A percentile compares a stretch with the other conserved stretches of the same genome.
Evolutionary conservation across 2,329 filamentous ascomycete species (phyloP).

Genomic region (Apiospora pterosperma): DNA sequence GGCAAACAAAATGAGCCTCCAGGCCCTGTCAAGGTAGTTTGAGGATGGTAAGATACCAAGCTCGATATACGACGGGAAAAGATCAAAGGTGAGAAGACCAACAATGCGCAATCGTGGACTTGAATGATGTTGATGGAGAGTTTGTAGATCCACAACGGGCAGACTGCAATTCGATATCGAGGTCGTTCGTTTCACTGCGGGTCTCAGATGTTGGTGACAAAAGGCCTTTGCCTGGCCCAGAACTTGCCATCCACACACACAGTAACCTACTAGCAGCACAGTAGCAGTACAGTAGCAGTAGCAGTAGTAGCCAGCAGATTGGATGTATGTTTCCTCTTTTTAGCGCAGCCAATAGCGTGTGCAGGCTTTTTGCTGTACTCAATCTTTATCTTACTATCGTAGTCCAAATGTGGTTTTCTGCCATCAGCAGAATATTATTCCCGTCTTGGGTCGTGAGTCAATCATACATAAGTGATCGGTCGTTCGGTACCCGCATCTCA

Average conservation of each 20-base stretch:
- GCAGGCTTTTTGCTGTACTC: background rate
- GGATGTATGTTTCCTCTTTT: background rate
- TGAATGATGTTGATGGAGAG: slow-evolving; percentile 1
- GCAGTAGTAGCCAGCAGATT: background rate
- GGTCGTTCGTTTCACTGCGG: slow-evolving; percentile 1
- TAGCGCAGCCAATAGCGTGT: background rate
- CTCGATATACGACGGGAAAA: background rate
- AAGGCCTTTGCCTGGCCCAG: background rate
- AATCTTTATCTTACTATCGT: background rate
- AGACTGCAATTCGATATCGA: slow-evolving; percentile 1
- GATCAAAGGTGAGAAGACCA: background rate
- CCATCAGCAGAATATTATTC: too few species aligned
- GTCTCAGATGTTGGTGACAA: slow-evolving; percentile 2
- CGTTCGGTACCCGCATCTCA: background rate
- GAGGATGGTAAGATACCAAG: background rate
- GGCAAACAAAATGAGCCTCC: background rate
- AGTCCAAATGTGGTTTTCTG: too few species aligned
- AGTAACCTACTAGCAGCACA: background rate
- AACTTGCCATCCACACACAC: background rate
- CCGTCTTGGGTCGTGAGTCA: too few species aligned
- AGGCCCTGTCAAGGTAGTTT: background rate
- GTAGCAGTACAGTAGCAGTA: background rate
- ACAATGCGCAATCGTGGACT: slow-evolving; percentile 1
- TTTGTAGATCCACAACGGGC: background rate
- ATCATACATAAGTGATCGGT: background rate